A percentile compares a stretch with the other conserved stretches of the same genome.
Conservation (phyloP, 805 yeast species). For the Wickerhamiella musiphila region DNA sequence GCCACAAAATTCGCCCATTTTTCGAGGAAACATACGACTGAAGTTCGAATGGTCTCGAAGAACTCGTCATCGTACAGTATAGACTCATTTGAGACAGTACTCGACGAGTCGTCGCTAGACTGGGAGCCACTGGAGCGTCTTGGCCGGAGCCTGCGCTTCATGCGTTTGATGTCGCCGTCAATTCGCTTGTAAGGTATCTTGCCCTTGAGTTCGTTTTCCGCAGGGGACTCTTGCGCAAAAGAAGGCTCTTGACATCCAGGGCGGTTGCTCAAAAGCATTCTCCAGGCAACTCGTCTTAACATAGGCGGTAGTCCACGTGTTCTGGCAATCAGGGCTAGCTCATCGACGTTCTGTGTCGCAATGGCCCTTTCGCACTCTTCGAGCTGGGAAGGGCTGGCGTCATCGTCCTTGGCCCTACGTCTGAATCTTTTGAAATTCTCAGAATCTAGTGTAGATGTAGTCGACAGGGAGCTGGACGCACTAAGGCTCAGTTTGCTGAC, state of each 20-base stretch:
- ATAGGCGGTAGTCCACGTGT: conserved; percentile 76
- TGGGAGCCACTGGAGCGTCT: not conserved
- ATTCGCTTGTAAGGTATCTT: conserved; percentile 18
- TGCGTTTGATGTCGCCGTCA: conserved; percentile 18
- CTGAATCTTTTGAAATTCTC: too few species aligned
- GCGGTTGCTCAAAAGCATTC: conserved; percentile 59
- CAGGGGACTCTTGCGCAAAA: conserved; percentile 37
- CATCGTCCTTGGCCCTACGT: too few species aligned
- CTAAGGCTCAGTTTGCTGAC: too few species aligned
- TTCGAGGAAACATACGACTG: conserved; percentile 44
- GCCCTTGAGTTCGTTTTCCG: conserved; percentile 5
- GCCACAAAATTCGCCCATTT: conserved; percentile 69
- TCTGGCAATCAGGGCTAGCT: conserved; percentile 64
- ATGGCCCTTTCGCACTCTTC: conserved; percentile 40
- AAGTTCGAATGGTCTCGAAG: conserved; percentile 15
- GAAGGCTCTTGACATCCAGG: conserved; percentile 72
- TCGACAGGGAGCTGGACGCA: too few species aligned
- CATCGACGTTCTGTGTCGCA: conserved; percentile 44
- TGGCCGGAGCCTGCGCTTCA: conserved; percentile 3
- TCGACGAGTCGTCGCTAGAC: not conserved
- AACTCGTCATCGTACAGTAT: conserved; percentile 2
- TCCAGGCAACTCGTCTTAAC: conserved; percentile 70
- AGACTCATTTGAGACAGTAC: not conserved
- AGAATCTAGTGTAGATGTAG: too few species aligned
- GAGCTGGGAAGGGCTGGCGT: conserved; percentile 35